Evolutionary conservation across 306 rosid species (phyloP).

Genomic region (Acacia confusa): DNA sequence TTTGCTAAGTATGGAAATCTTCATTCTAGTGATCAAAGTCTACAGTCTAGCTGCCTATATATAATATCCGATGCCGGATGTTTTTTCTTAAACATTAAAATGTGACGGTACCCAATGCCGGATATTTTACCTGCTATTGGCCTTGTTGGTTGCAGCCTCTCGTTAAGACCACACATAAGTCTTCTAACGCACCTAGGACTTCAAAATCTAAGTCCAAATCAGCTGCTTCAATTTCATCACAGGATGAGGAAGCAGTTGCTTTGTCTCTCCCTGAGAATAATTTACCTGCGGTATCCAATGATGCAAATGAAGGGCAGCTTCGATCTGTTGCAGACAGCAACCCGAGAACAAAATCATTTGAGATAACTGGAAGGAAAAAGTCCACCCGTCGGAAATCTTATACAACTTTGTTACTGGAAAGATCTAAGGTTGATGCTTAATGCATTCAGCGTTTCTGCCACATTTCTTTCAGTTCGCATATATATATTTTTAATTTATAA

Average conservation of each 20-base stretch:
- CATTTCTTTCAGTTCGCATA: slow-evolving; percentile 1
- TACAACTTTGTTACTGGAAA: slow-evolving; percentile 61
- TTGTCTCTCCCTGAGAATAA: slow-evolving; percentile 41
- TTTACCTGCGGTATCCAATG: slow-evolving; percentile 32
- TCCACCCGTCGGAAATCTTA: slow-evolving; percentile 72
- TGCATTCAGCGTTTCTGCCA: neutral
- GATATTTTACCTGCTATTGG: slow-evolving; percentile 13
- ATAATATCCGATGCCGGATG: slow-evolving; percentile 18
- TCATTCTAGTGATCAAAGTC: slow-evolving; percentile 21
- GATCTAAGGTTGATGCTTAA: slow-evolving; percentile 65
- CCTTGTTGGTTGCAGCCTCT: slow-evolving; percentile 50
- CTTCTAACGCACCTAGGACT: slow-evolving; percentile 41
- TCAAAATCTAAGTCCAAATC: slow-evolving; percentile 43
- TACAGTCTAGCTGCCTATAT: neutral
- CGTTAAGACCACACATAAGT: slow-evolving; percentile 51
- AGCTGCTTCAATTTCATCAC: slow-evolving; percentile 43
- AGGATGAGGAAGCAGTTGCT: slow-evolving; percentile 39
- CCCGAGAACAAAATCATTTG: slow-evolving; percentile 36
- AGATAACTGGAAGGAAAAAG: slow-evolving; percentile 42
- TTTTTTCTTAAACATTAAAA: neutral
- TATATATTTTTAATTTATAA: slow-evolving; percentile 29
- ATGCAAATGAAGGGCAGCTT: slow-evolving; percentile 35
- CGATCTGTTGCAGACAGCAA: slow-evolving; percentile 46
- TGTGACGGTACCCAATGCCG: neutral
- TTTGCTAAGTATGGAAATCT: neutral